Base-by-base conservation (phyloP, 441 rosid species). In the Croton laevigatus region DNA sequence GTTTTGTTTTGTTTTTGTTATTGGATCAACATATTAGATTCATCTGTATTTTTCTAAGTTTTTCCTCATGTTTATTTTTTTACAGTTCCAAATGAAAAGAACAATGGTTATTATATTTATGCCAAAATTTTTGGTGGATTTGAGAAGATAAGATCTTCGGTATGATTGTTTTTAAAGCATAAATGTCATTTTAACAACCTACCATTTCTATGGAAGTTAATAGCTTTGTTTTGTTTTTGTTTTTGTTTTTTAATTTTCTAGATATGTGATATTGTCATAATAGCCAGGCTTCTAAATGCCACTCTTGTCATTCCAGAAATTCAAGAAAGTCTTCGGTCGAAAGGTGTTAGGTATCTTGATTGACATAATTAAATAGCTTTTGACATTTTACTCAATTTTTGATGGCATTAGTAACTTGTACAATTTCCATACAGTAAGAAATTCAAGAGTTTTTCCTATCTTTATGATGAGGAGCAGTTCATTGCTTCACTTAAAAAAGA, bases 221-320 rank as follows among this genome's bases (percentile, higher is more conserved):
- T 88, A 82, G 89, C 89, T 8, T 85, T 77, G 32, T 27, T 1
- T 27, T 27, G n/a, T n/a, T n/a, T n/a, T n/a, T n/a, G n/a, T n/a
- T n/a, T n/a, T n/a, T n/a, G n/a, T 87, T 79, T 88, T 83, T 81
- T 85, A 82, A 85, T 83, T 85, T 88, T 91, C 86, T 92, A 96
- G 99, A 89, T 96, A 81, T 94, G 98, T 88, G 99, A 96, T 91
- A 98, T 96, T 91, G 98, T 96, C 86, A 85, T 94, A 85, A 88
- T 96, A 87, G 86, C 99, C 90, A 94, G 98, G 94, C 99, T 96
- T 85, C 80, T 96, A 78, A 96, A 96, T 92, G 99, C 98, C 83
- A 96, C 99, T 73, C 99, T 96, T 78, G 89, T 94, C 85, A 86
- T 96, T 89, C 99, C 99, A 68, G 99, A 96, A 88, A 88, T 96